phyloP scores from a whole-genome alignment of 148 eudicot species.

The Polygonum aviculare region DNA sequence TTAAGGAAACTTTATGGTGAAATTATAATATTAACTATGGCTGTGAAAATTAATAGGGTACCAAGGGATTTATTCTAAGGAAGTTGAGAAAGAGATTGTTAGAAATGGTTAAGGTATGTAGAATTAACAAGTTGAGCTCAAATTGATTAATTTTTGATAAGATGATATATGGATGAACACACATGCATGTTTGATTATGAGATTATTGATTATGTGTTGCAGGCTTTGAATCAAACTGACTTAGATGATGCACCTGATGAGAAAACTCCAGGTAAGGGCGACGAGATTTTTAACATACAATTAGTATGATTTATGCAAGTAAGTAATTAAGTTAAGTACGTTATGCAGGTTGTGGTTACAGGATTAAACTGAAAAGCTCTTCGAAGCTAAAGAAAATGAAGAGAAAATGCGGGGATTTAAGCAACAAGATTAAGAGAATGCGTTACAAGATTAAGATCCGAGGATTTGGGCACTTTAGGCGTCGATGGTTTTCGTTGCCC shows the following conservation, averaged over 20 bases:
- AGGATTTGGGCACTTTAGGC: conserved; percentile 2
- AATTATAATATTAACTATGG: not conserved
- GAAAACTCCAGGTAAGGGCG: not conserved
- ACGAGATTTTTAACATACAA: not conserved
- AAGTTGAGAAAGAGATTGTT: conserved; percentile 2
- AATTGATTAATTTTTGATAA: not conserved
- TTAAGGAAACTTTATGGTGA: not conserved
- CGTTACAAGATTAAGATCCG: conserved; percentile 8
- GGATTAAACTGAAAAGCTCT: not conserved
- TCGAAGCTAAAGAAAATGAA: conserved; percentile 2
- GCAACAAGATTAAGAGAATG: conserved; percentile 1
- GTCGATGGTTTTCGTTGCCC: conserved; percentile 2
- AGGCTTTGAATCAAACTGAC: not conserved
- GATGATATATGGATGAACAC: not conserved
- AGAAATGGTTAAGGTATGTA: conserved; percentile 5
- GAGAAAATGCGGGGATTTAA: not conserved
- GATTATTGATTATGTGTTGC: not conserved
- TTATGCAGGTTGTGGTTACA: conserved; percentile 10
- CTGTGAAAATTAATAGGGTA: not conserved
- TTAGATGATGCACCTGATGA: not conserved
- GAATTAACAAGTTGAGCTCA: not conserved
- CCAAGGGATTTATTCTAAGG: conserved; percentile 10
- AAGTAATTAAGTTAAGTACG: not conserved
- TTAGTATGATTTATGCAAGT: no score
- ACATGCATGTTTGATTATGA: not conserved